Conservation (phyloP, 2,329 filamentous ascomycete species). For the Sclerotinia glacialis region DNA sequence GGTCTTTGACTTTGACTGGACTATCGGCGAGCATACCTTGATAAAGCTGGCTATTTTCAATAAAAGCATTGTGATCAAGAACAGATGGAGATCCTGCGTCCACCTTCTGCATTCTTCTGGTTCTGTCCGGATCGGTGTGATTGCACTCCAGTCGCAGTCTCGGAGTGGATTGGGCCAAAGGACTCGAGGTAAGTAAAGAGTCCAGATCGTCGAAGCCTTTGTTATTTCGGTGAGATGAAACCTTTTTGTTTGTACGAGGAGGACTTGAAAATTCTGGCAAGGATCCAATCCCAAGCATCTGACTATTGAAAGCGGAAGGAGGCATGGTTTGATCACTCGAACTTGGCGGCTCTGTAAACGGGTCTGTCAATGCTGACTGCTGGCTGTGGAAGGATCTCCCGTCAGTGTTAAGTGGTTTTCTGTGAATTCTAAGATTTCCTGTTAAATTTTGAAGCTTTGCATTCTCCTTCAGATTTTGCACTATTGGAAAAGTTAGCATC, state of each 20-base stretch:
- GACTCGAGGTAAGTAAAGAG: conserved; percentile 32
- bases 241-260: background rate
- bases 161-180: conserved; percentile 35
- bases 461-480: background rate
- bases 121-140: conserved; percentile 27
- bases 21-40: conserved; percentile 19
- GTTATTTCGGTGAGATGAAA: background rate
- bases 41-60: background rate
- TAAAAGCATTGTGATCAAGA: conserved; percentile 24
- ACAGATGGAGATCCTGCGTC: conserved; percentile 27
- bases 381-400: conserved; percentile 7
- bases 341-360: conserved; percentile 6
- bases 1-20: background rate
- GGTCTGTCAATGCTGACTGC: conserved; percentile 5
- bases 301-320: background rate
- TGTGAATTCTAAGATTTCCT: background rate
- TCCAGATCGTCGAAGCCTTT: conserved; percentile 19
- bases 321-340: background rate
- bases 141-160: conserved; percentile 30
- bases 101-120: conserved; percentile 26
- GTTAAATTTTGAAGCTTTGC: background rate
- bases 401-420: conserved; percentile 12
- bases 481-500: conserved; percentile 3
- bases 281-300: background rate
- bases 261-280: background rate